These are phyloP conservation scores for Colletotrichum aenigma DNA, from an alignment of 2,329 filamentous ascomycete genomes.

Conservation along the genomic window DNA sequence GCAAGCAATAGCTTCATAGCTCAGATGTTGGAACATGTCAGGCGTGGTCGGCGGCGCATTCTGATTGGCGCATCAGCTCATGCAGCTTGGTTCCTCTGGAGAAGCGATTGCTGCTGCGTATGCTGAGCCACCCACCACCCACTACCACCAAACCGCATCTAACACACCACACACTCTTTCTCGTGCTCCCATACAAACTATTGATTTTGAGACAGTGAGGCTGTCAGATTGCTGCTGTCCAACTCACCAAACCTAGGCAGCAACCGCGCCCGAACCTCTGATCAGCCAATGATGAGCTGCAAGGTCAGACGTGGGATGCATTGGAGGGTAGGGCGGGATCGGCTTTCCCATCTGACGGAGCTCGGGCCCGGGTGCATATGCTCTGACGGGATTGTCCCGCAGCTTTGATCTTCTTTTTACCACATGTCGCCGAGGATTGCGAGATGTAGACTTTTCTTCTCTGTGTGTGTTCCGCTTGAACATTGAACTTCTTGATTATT, in stretches of 20 bases:
- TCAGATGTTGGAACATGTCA: background rate
- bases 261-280: background rate
- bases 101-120: background rate
- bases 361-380: background rate
- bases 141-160: background rate
- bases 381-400: background rate
- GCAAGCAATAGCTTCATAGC: background rate
- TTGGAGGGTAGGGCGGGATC: background rate
- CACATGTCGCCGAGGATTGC: constrained; percentile 3
- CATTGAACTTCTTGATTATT: background rate
- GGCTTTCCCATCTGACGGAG: background rate
- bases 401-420: background rate
- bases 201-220: background rate
- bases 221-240: background rate
- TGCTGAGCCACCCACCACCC: background rate
- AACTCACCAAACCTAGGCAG: constrained; percentile 6
- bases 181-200: background rate
- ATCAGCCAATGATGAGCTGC: background rate
- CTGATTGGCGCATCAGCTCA: background rate
- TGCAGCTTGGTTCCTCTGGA: background rate
- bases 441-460: background rate
- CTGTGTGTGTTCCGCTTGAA: background rate
- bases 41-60: background rate
- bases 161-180: background rate
- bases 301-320: background rate